These are phyloP conservation scores for Sporothrix variecibatus DNA, from an alignment of 2,329 filamentous ascomycete genomes.

Conservation along the genomic window DNA sequence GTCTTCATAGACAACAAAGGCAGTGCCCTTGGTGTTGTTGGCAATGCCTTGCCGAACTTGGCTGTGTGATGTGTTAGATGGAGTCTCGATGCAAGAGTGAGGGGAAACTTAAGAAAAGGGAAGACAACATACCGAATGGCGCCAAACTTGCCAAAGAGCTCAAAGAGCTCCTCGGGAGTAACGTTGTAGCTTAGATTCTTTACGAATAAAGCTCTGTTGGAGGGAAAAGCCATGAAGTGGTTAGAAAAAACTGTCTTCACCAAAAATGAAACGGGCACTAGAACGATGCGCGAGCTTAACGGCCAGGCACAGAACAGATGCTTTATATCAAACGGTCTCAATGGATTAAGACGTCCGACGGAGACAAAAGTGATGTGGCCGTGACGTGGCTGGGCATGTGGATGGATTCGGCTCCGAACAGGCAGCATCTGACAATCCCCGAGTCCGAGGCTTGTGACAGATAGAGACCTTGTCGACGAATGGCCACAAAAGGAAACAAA, in stretches of 20 bases:
- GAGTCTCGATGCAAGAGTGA: background rate
- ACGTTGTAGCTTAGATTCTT: constrained; percentile 99
- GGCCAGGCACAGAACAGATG: background rate
- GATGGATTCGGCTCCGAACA: background rate
- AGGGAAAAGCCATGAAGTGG: constrained; percentile 29
- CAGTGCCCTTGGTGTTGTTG: constrained; percentile 95
- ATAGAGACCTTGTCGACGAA: background rate
- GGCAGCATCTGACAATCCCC: background rate
- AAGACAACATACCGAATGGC: constrained; percentile 78
- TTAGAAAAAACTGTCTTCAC: constrained; percentile 33
- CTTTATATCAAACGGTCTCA: background rate
- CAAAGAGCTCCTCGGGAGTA: constrained; percentile 94
- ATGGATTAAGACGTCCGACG: too few relatives aligned
- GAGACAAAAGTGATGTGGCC: background rate
- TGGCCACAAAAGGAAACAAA: background rate
- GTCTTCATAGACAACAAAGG: constrained; percentile 99
- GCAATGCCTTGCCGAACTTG: constrained; percentile 99
- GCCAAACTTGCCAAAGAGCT: constrained; percentile 97
- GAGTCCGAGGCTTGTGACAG: background rate
- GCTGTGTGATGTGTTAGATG: constrained; percentile 50
- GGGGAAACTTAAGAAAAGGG: background rate
- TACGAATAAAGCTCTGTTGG: constrained; percentile 91
- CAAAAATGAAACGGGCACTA: background rate
- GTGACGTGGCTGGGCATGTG: background rate
- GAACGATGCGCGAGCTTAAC: background rate